Percentiles rank a stretch among this genome's conserved stretches.
phyloP scores from a whole-genome alignment of 805 yeast genomes.

The Kodamaea nitidulidarum region DNA sequence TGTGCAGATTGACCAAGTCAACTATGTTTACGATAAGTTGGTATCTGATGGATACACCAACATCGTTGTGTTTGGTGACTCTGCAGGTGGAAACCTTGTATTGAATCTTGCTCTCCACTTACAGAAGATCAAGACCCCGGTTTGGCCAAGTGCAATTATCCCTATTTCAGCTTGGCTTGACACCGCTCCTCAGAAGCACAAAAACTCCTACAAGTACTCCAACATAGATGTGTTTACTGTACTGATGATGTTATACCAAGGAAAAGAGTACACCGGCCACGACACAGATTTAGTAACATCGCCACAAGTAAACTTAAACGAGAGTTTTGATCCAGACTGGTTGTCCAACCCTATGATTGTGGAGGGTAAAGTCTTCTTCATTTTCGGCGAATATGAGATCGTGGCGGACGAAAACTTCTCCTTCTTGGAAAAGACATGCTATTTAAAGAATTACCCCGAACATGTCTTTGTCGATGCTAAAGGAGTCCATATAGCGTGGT shows the following conservation, averaged over 20 bases:
- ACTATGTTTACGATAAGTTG: conserved; percentile 8
- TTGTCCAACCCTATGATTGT: conserved; percentile 5
- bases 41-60: conserved; percentile 10
- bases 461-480: conserved; percentile 7
- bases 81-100: conserved; percentile 13
- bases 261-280: conserved; percentile 6
- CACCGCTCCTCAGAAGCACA: background rate
- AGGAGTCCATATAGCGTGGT: conserved; percentile 10
- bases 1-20: conserved; percentile 7
- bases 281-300: conserved; percentile 1
- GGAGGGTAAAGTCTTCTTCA: conserved; percentile 7
- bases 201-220: conserved; percentile 4
- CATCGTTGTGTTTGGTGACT: conserved; percentile 10
- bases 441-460: conserved; percentile 8
- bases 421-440: conserved; percentile 6
- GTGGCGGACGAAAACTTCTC: conserved; percentile 9
- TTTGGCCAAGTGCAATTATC: conserved; percentile 8
- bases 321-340: conserved; percentile 8
- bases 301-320: conserved; percentile 9
- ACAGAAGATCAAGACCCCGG: background rate
- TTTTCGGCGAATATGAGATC: conserved; percentile 11
- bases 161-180: conserved; percentile 12
- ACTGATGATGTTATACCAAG: conserved; percentile 5
- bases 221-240: conserved; percentile 7
- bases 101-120: conserved; percentile 3